Percentiles rank a stretch among this genome's conserved stretches.
Evolutionary conservation across 2,329 filamentous ascomycete genomes (phyloP).

Genomic region (Trichoderma sp.): DNA sequence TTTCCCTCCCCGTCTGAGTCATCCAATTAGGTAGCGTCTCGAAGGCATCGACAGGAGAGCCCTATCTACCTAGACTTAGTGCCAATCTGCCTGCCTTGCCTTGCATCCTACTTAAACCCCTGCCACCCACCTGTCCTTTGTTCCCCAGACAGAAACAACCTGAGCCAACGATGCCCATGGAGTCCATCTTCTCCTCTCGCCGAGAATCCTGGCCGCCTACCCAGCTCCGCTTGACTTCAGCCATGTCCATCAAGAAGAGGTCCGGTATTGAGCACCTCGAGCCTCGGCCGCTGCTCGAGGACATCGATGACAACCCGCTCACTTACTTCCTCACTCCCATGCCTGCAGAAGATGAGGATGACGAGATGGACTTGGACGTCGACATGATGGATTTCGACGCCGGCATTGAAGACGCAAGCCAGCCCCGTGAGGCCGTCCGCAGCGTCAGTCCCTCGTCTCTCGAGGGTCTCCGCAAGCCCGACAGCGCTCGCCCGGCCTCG

Average conservation of each 20-base stretch:
- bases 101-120: constrained; percentile 4
- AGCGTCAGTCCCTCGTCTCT: constrained; percentile 57
- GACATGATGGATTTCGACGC: constrained; percentile 54
- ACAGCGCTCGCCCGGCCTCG: constrained; percentile 32
- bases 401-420: constrained; percentile 52
- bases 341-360: constrained; percentile 43
- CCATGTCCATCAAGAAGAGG: constrained; percentile 31
- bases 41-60: constrained; percentile 3
- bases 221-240: constrained; percentile 46
- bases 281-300: constrained; percentile 43
- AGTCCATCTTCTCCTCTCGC: constrained; percentile 33
- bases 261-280: constrained; percentile 40
- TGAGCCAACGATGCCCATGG: constrained; percentile 34
- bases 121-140: not conserved
- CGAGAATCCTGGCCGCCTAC: constrained; percentile 53
- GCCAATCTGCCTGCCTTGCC: not conserved
- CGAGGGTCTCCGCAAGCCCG: constrained; percentile 46
- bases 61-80: not conserved
- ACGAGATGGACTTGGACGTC: constrained; percentile 39
- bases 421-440: constrained; percentile 46
- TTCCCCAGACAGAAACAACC: not conserved
- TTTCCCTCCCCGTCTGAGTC: constrained; percentile 2
- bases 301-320: constrained; percentile 52
- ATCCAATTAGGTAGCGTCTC: not conserved
- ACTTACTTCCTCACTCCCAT: constrained; percentile 55